A percentile compares a stretch with the other conserved stretches of the same genome.
These are phyloP conservation scores for Cladosporium oxysporum DNA, from an alignment of 2,329 filamentous ascomycete species.

Conservation along the genomic window DNA sequence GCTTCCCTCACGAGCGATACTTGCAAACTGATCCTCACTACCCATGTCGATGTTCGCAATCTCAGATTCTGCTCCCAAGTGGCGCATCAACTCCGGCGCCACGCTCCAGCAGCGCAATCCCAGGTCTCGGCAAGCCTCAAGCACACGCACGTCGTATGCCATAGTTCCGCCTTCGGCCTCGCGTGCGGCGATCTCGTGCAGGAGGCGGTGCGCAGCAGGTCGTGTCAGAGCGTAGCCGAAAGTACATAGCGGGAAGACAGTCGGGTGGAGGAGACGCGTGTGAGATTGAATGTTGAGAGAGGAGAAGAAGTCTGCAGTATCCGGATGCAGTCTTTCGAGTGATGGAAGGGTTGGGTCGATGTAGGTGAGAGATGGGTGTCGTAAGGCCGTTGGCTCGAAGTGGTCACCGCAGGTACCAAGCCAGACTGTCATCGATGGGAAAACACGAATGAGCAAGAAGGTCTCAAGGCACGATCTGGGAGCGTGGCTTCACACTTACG, in stretches of 20 bases:
- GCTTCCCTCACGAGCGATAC: constrained; percentile 11
- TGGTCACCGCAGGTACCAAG: constrained; percentile 47
- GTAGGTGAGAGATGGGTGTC: constrained; percentile 34
- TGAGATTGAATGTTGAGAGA: constrained; percentile 40
- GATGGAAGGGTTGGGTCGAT: constrained; percentile 41
- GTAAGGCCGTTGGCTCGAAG: constrained; percentile 38
- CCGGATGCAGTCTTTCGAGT: constrained; percentile 39
- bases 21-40: constrained; percentile 12
- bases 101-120: constrained; percentile 40
- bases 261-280: constrained; percentile 43
- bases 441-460: background rate
- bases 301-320: constrained; percentile 42
- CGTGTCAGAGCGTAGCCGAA: constrained; percentile 49
- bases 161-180: constrained; percentile 33
- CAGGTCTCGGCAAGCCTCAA: constrained; percentile 42
- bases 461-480: no score
- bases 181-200: constrained; percentile 40
- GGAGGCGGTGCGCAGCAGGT: constrained; percentile 36
- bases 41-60: constrained; percentile 38
- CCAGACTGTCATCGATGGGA: constrained; percentile 31
- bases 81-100: constrained; percentile 45
- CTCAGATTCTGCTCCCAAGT: constrained; percentile 38
- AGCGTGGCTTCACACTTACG: constrained; percentile 6
- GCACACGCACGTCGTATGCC: constrained; percentile 45
- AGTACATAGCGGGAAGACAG: constrained; percentile 47